Conservation (phyloP, 352 stramenopile genomes). For the Globisporangium nagaii region DNA sequence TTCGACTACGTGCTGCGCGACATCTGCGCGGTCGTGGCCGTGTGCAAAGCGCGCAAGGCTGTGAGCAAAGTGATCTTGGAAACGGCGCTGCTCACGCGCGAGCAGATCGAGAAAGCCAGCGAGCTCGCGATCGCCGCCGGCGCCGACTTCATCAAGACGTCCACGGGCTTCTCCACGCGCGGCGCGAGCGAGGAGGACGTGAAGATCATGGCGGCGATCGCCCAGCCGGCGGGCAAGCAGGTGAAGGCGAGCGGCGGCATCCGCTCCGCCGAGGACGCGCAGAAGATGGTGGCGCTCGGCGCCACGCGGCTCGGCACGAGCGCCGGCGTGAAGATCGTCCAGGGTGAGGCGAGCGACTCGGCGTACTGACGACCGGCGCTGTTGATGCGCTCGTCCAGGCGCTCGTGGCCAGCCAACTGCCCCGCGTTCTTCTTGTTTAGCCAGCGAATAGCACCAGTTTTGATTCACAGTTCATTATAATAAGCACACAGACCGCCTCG, state of each 20-base stretch:
- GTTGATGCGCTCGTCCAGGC: too few relatives aligned
- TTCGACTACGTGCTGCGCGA: slow-evolving; percentile 74
- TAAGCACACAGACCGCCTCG: not conserved
- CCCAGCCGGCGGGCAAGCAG: slow-evolving; percentile 50
- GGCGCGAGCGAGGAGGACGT: slow-evolving; percentile 76
- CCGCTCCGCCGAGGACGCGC: slow-evolving; percentile 53
- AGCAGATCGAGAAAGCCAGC: slow-evolving; percentile 67
- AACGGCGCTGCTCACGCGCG: slow-evolving; percentile 63
- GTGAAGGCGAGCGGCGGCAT: slow-evolving; percentile 85
- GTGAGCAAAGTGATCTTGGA: slow-evolving; percentile 85
- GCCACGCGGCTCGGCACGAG: slow-evolving; percentile 68
- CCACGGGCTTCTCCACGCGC: slow-evolving; percentile 81
- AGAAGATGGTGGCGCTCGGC: slow-evolving; percentile 65
- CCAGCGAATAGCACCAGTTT: too few relatives aligned
- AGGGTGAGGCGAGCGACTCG: slow-evolving; percentile 24
- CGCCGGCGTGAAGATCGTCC: slow-evolving; percentile 59
- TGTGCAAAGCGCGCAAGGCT: slow-evolving; percentile 54
- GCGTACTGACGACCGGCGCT: too few relatives aligned
- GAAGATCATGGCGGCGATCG: slow-evolving; percentile 61
- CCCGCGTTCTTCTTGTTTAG: too few relatives aligned
- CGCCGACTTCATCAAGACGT: slow-evolving; percentile 87
- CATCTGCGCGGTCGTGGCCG: slow-evolving; percentile 56
- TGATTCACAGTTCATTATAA: too few relatives aligned
- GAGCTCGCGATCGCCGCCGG: slow-evolving; percentile 60
- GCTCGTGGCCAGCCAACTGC: too few relatives aligned